Evolutionary conservation across 371 early-diverging fungal genomes (phyloP), one percentile per base, ranked within the genome.

Genomic region (Lichtheimia hyalospora): DNA sequence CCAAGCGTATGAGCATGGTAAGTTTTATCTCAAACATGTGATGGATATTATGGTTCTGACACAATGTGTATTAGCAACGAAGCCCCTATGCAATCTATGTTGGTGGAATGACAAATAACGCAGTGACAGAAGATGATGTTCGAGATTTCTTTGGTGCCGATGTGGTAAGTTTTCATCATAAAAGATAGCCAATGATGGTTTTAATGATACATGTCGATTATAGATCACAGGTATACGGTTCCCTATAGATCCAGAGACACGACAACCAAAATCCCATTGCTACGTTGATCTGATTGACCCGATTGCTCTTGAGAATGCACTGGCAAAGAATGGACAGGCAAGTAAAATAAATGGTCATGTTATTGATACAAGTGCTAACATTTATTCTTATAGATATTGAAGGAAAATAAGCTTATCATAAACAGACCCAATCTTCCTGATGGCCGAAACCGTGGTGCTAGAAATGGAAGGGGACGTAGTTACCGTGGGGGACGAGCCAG

Each of bases 101-200:
- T 8, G 81, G 81, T 41, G 78, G 78, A 1, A 55, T 81, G 18
- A 63, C 68, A 2, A 71, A 70, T 28, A 66, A 67, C 5, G 54
- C 71, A 43, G 68, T 81, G 28, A 69, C 68, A 5, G 81, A 81
- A 58, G 70, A 77, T 46, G 81, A 81, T 44, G 68, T 81, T 43
- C 57, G 68, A 62, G 71, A 66, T 40, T 75, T 73, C 27, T 81
- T 81, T 68, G 81, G 78, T 24, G 23, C 60, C 48, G 75, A 80
- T 23, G 62, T 68, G 64, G 78, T 75, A 68, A 61, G 70, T 20
- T 10, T 1, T 6, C n/a, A n/a, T 46, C 21, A 46, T 46, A 18
- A 46, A 46, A 16, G 46, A 0, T 24, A n/a, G 7, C 10, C 16
- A 42, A 16, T n/a, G 23, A 5, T 23, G 25, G 27, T 3, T 28